Conservation (phyloP, 345 rosid species). For the Hevea brasiliensis region DNA sequence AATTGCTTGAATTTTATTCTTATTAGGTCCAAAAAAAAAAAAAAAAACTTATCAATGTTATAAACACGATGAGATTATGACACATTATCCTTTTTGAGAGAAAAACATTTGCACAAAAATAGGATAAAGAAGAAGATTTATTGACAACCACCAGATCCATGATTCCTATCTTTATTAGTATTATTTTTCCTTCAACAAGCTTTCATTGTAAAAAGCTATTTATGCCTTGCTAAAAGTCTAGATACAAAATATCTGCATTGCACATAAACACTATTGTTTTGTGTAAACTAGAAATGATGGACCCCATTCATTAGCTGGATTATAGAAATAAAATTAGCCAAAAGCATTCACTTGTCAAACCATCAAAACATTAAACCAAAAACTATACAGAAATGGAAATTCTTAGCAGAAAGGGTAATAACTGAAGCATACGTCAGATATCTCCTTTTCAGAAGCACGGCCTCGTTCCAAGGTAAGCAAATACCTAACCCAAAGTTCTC, state of each 20-base stretch:
- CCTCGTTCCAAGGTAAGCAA: conserved; percentile 79
- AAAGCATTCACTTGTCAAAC: background rate
- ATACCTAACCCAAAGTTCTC: conserved; percentile 81
- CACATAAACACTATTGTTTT: background rate
- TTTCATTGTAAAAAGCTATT: background rate
- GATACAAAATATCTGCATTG: background rate
- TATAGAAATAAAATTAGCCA: background rate
- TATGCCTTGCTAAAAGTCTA: background rate
- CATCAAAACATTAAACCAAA: conserved; percentile 8
- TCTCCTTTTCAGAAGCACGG: conserved; percentile 61
- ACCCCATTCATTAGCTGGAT: background rate
- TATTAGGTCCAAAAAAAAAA: background rate
- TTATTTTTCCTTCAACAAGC: background rate
- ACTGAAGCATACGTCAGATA: conserved; percentile 59
- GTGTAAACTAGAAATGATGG: background rate
- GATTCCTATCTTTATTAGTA: background rate
- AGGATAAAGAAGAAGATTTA: background rate
- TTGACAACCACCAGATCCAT: background rate
- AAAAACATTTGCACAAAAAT: background rate
- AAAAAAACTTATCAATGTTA: background rate
- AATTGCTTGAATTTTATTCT: background rate
- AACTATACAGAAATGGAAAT: background rate
- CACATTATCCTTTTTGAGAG: too few species aligned
- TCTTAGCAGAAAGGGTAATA: conserved; percentile 4
- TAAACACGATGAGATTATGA: too few species aligned